Evolutionary conservation across 345 rosid species (phyloP), one percentile per base, ranked within the genome.

Genomic region (Moricandia moricandioides): DNA sequence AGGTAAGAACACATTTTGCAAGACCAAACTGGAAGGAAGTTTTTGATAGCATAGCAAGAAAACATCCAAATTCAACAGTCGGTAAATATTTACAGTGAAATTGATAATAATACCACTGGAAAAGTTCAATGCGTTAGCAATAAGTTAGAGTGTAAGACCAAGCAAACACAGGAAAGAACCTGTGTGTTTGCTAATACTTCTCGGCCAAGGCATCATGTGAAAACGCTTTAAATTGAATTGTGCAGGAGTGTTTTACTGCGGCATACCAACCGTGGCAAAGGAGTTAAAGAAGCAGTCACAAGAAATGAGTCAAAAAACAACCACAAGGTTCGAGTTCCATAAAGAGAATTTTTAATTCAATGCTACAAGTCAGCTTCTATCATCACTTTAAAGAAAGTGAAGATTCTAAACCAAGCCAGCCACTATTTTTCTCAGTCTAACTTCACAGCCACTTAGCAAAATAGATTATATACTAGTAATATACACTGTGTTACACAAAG

Each of bases 21-120:
- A 90, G 97, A 79, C 99, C 99, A 8, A 83, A 95, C 70, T 92
- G 99, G 99, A 90, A 73, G 77, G 96, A 92, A 73, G 97, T 95
- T 52, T 90, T 92, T 62, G 78, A 76, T 71, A 95, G 79, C 81
- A 78, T 92, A 81, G 91, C 97, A 24, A 79, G 86, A 54, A 92
- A 92, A 79, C 97, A 95, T 84, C 97, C 92, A 10, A 76, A 81
- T 71, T 81, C 94, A 13, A 90, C 86, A 72, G 84, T 92, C 69
- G 98, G 97, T 93, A 89, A 79, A 56, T 55, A 69, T 64, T 40
- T 55, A n/a, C 52, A 47, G 30, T 21, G 56, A n/a, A n/a, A n/a
- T n/a, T n/a, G n/a, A n/a, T n/a, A n/a, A n/a, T n/a, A n/a, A n/a
- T n/a, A n/a, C n/a, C n/a, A n/a, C n/a, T n/a, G n/a, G n/a, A n/a